Evolutionary conservation across 2,329 filamentous ascomycete genomes (phyloP).

Genomic region (Aspergillus floridensis): DNA sequence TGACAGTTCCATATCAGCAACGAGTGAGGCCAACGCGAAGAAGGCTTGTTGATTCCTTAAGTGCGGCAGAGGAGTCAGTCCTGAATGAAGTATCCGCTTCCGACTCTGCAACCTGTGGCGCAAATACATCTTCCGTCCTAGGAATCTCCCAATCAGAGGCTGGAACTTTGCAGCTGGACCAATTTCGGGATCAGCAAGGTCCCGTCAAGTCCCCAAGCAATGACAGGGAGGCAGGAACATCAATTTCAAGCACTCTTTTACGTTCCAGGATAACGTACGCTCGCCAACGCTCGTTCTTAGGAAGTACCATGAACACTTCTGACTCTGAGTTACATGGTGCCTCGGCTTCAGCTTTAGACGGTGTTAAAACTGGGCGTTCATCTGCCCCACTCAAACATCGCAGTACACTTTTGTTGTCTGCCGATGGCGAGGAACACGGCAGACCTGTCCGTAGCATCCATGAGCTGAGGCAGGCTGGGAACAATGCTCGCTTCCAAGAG

Average conservation of each 20-base stretch:
- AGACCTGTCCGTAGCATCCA: conserved; percentile 57
- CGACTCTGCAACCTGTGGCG: neutral
- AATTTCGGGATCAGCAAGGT: neutral
- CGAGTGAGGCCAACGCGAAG: conserved; percentile 15
- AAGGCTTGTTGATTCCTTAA: conserved; percentile 37
- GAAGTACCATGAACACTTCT: conserved; percentile 42
- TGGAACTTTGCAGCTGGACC: neutral
- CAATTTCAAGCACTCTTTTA: conserved; percentile 23
- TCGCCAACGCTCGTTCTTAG: conserved; percentile 58
- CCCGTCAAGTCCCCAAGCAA: neutral
- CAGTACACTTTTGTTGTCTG: conserved; percentile 29
- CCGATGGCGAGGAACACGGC: conserved; percentile 47
- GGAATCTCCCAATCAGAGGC: neutral
- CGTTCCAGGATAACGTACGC: conserved; percentile 58
- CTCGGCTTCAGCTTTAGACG: neutral
- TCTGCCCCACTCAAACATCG: conserved; percentile 6
- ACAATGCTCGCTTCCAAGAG: conserved; percentile 55
- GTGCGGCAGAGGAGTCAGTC: conserved; percentile 13
- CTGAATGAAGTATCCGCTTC: neutral
- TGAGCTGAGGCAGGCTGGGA: conserved; percentile 59
- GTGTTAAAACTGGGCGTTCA: conserved; percentile 3
- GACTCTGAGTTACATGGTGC: conserved; percentile 11
- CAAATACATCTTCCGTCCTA: neutral
- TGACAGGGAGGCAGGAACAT: conserved; percentile 11
- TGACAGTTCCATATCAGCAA: neutral